These are phyloP conservation scores for Colletotrichum cuscutae DNA, from an alignment of 2,329 filamentous ascomycete genomes.

Conservation along the genomic window DNA sequence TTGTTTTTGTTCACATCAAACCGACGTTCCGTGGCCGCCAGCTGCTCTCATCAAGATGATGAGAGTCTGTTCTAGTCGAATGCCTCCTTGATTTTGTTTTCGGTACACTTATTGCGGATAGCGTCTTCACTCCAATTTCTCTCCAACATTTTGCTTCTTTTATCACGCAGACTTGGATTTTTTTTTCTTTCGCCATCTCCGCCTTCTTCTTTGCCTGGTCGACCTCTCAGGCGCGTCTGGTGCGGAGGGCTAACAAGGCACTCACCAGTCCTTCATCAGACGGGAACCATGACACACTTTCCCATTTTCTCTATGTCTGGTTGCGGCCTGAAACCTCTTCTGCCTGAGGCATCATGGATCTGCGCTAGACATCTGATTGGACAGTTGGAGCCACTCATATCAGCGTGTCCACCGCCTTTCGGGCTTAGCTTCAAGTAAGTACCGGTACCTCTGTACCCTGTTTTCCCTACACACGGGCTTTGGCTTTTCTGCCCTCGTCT, in stretches of 20 bases:
- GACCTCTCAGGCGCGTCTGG: constrained; percentile 10
- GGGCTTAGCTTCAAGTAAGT: constrained; percentile 35
- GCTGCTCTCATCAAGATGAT: constrained; percentile 8
- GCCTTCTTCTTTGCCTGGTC: constrained; percentile 8
- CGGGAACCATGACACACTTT: constrained; percentile 10
- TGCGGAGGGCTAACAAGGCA: constrained; percentile 30
- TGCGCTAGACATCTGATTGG: constrained; percentile 30
- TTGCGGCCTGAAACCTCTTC: constrained; percentile 35
- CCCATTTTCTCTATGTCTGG: constrained; percentile 22
- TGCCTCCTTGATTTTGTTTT: not conserved
- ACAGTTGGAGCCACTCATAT: constrained; percentile 35
- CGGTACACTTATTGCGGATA: not conserved
- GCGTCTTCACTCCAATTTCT: not conserved
- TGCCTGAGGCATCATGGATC: constrained; percentile 34
- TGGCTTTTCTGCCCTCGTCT: constrained; percentile 32
- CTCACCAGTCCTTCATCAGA: constrained; percentile 32
- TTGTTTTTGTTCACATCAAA: constrained; percentile 3
- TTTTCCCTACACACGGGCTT: constrained; percentile 30
- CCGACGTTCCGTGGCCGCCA: not conserved
- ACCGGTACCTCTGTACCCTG: constrained; percentile 35
- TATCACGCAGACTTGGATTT: not conserved
- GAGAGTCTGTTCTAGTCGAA: not conserved
- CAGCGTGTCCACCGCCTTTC: constrained; percentile 35
- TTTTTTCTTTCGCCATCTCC: not conserved
- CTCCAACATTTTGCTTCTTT: not conserved